These are phyloP conservation scores for Wickerhamomyces hampshirensis DNA, from an alignment of 805 yeast genomes.

Conservation along the genomic window DNA sequence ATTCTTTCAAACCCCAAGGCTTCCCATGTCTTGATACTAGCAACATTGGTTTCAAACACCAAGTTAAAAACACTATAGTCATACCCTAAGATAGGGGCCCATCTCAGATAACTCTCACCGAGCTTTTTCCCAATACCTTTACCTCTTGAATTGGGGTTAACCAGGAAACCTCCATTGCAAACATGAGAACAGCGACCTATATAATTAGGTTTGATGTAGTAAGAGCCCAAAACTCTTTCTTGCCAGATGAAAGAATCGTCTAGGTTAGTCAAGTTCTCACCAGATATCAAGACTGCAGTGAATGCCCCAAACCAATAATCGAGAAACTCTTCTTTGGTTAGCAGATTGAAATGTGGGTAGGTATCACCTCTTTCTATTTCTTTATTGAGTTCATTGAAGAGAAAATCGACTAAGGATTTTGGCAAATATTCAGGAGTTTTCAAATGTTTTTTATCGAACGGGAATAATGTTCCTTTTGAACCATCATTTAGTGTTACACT, in stretches of 20 bases:
- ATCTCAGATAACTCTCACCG: constrained; percentile 59
- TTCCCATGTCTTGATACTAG: constrained; percentile 80
- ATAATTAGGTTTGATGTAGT: constrained; percentile 84
- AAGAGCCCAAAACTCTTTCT: constrained; percentile 57
- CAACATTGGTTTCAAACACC: constrained; percentile 77
- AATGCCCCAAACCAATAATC: constrained; percentile 66
- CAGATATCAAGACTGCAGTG: constrained; percentile 55
- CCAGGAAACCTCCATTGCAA: constrained; percentile 86
- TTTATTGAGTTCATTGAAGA: constrained; percentile 51
- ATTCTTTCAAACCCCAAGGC: constrained; percentile 72
- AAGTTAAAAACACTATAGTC: constrained; percentile 81
- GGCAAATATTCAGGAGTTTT: constrained; percentile 40
- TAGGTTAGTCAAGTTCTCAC: constrained; percentile 28
- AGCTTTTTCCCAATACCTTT: constrained; percentile 63
- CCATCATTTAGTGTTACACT: constrained; percentile 39
- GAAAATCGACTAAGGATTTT: constrained; percentile 35
- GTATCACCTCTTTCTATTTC: constrained; percentile 73
- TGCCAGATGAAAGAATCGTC: constrained; percentile 34
- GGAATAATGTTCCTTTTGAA: constrained; percentile 52
- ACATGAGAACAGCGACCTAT: constrained; percentile 79
- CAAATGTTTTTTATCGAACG: constrained; percentile 39
- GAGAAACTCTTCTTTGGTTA: constrained; percentile 46
- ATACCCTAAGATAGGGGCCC: constrained; percentile 80
- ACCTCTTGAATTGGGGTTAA: constrained; percentile 56
- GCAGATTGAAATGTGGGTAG: constrained; percentile 52